Evolutionary conservation across 139 green algal species (phyloP).

Genomic region (Pycnococcus provasolii): DNA sequence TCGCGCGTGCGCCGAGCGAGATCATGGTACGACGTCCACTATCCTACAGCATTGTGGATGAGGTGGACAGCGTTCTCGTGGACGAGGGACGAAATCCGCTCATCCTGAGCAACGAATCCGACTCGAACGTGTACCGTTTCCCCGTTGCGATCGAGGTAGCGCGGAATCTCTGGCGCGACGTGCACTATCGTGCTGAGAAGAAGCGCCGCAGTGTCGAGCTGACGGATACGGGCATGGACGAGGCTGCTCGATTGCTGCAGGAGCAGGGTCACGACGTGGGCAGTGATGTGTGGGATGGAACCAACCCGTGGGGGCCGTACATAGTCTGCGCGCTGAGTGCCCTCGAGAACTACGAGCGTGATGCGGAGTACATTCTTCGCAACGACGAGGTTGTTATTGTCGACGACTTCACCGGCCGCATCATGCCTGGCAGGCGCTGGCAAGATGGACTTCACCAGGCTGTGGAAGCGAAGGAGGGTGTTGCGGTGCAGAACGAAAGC

Average conservation of each 20-base stretch:
- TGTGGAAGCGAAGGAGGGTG: constrained; percentile 58
- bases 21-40: constrained; percentile 2
- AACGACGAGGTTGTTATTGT: constrained; percentile 49
- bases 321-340: constrained; percentile 45
- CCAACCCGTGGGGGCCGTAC: constrained; percentile 40
- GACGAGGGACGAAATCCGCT: constrained; percentile 60
- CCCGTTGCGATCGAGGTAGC: constrained; percentile 5
- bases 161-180: not conserved
- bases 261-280: constrained; percentile 13
- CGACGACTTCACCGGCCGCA: constrained; percentile 42
- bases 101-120: constrained; percentile 32
- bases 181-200: constrained; percentile 32
- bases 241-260: not conserved
- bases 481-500: constrained; percentile 32
- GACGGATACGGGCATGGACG: constrained; percentile 32
- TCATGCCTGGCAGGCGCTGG: constrained; percentile 40
- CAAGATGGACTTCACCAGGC: constrained; percentile 55
- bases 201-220: constrained; percentile 25
- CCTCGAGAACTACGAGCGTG: constrained; percentile 33
- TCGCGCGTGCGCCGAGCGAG: constrained; percentile 19
- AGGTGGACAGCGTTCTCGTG: constrained; percentile 71
- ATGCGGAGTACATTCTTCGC: constrained; percentile 58
- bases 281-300: constrained; percentile 27
- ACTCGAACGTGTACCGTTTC: not conserved
- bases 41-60: constrained; percentile 73